phyloP scores from a whole-genome alignment of 108 stramenopile species.

The Cyclotella cryptica region DNA sequence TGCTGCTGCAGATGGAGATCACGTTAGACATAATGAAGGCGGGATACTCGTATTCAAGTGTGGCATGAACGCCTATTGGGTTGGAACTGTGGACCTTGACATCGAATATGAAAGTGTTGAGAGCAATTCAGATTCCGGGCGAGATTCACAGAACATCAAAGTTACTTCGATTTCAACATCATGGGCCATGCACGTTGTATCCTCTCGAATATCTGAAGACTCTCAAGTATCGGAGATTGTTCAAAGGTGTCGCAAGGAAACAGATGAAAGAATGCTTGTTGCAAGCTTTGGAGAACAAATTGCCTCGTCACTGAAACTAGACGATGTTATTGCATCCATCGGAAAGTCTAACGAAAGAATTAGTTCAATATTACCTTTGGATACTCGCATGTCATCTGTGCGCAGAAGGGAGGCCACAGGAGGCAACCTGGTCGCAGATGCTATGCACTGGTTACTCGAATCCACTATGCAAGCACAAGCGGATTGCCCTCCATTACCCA shows the following conservation, averaged over 20 bases:
- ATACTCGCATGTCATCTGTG: slow-evolving; percentile 54
- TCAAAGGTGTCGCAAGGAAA: slow-evolving; percentile 22
- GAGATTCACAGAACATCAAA: not conserved
- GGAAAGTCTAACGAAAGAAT: not conserved
- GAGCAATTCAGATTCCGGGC: not conserved
- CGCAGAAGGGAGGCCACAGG: slow-evolving; percentile 48
- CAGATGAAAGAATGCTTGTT: slow-evolving; percentile 30
- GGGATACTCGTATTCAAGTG: slow-evolving; percentile 50
- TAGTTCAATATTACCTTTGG: slow-evolving; percentile 20
- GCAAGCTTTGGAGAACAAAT: slow-evolving; percentile 32
- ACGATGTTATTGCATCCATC: slow-evolving; percentile 42
- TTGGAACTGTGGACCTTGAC: slow-evolving; percentile 47
- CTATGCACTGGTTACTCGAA: slow-evolving; percentile 45
- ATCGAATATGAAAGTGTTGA: slow-evolving; percentile 16
- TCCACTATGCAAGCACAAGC: not conserved
- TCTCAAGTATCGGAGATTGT: slow-evolving; percentile 28
- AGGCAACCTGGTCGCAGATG: slow-evolving; percentile 50
- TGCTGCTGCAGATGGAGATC: not conserved
- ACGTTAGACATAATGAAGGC: slow-evolving; percentile 28
- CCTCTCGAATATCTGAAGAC: slow-evolving; percentile 17
- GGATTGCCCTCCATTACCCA: slow-evolving; percentile 12
- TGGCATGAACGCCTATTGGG: slow-evolving; percentile 55
- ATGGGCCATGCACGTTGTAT: slow-evolving; percentile 50
- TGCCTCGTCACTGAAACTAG: slow-evolving; percentile 32
- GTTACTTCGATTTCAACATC: slow-evolving; percentile 42